Base-by-base conservation (phyloP, 495 filamentous ascomycete species). In the Eremomyces bilateralis region DNA sequence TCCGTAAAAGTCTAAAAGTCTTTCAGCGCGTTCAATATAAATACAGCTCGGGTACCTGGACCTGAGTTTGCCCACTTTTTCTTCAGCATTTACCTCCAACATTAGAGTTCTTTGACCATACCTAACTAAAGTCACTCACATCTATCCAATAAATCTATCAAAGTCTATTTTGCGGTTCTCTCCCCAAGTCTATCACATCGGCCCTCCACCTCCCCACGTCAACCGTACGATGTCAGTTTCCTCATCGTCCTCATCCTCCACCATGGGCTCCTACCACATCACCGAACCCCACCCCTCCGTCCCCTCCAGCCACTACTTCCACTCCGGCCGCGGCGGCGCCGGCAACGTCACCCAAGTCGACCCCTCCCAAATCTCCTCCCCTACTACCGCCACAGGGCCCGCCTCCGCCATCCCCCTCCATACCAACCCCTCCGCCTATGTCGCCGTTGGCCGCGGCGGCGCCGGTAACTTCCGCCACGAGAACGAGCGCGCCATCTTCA, bases 271-370 rank as follows among this genome's bases (percentile, higher is more conserved):
- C 48, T 78, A 73, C 69, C 64, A 64, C 46, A 66, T 85, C 61
- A 67, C 72, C 54, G 78, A 90, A 56, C 78, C 80, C 34, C 73
- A 81, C 62, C 80, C 80, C 20, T 73, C 73, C 43, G 61, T 78
- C 40, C 62, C 65, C 36, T 54, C 64, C 46, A 60, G 63, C 53
- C 57, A 58, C 44, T 59, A 57, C 38, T 61, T 73, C 43, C 73
- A 81, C 62, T 67, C 72, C 15, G 84, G 83, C 48, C 80, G 83
- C 21, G 85, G 85, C 43, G 85, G 84, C 27, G 76, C 73, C 12
- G 85, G 85, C 43, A 95, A 94, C 55, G 48, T 61, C 52, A 56
- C 63, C 61, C 74, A 66, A 56, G 70, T 80, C 53, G 73, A 73
- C 50, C 67, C 72, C 38, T 64, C 67, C 34, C 58, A 35, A n/a